A percentile compares a stretch with the other conserved stretches of the same genome.
These are phyloP conservation scores for Ophiocordyceps sinensis DNA, from an alignment of 2,329 filamentous ascomycete species.

Conservation along the genomic window DNA sequence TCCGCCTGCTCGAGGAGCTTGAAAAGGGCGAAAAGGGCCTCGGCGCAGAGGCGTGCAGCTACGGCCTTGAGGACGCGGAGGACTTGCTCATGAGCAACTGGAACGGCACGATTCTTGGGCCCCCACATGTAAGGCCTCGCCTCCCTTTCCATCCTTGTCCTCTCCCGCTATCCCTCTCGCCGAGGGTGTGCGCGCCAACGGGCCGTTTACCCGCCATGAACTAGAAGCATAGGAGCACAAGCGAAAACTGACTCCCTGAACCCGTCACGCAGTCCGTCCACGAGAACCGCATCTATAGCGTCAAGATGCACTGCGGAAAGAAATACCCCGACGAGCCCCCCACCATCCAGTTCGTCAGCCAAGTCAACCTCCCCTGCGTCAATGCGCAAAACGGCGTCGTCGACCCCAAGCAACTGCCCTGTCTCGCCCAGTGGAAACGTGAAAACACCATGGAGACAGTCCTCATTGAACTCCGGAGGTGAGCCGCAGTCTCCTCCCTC, in stretches of 20 bases:
- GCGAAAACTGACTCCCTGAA: not conserved
- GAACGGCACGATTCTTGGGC: conserved; percentile 95
- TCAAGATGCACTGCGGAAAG: conserved; percentile 89
- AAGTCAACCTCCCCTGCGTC: conserved; percentile 94
- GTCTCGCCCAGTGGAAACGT: conserved; percentile 78
- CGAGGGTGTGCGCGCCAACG: not conserved
- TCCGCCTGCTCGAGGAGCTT: conserved; percentile 89
- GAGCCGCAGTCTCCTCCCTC: not conserved
- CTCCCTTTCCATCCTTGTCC: not conserved
- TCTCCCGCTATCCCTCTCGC: not conserved
- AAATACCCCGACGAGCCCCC: conserved; percentile 84
- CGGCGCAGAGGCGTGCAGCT: conserved; percentile 93
- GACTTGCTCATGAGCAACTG: conserved; percentile 96
- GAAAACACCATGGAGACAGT: conserved; percentile 94
- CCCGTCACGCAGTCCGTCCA: conserved; percentile 57
- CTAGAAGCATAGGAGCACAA: not conserved
- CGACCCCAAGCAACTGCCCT: conserved; percentile 70
- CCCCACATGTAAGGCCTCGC: conserved; percentile 64
- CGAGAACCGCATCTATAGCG: conserved; percentile 97
- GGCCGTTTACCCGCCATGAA: too few relatives aligned
- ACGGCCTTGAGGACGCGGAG: conserved; percentile 85
- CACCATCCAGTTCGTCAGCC: conserved; percentile 80
- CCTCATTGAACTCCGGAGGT: conserved; percentile 73
- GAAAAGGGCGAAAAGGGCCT: conserved; percentile 98
- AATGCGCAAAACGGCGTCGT: conserved; percentile 69